Conservation (phyloP, 441 rosid species). For the Gossypium laxum region DNA sequence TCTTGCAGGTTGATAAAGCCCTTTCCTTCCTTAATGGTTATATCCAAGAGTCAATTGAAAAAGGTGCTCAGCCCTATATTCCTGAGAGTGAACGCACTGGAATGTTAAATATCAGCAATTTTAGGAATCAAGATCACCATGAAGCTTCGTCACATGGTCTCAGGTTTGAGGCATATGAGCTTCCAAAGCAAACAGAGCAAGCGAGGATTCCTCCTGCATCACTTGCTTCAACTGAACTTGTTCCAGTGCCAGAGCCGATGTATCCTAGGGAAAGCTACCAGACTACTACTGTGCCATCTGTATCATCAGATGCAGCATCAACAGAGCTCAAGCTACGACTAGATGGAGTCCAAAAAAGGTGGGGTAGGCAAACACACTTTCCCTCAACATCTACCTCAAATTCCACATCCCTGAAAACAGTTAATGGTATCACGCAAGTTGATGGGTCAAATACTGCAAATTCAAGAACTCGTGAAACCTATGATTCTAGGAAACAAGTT, state of each 20-base stretch:
- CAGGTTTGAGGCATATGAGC: slow-evolving; percentile 89
- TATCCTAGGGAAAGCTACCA: slow-evolving; percentile 50
- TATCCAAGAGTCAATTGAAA: slow-evolving; percentile 59
- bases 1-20: slow-evolving; percentile 64
- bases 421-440: slow-evolving; percentile 34
- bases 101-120: slow-evolving; percentile 33
- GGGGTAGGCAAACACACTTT: slow-evolving; percentile 74
- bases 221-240: slow-evolving; percentile 50
- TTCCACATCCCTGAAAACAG: slow-evolving; percentile 40
- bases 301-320: slow-evolving; percentile 48
- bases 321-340: slow-evolving; percentile 71
- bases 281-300: slow-evolving; percentile 31
- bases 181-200: slow-evolving; percentile 53
- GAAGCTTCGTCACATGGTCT: slow-evolving; percentile 65
- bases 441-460: slow-evolving; percentile 34
- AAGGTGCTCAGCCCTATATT: slow-evolving; percentile 77
- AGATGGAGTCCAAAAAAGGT: slow-evolving; percentile 90
- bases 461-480: slow-evolving; percentile 35
- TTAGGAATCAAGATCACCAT: slow-evolving; percentile 48
- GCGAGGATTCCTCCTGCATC: slow-evolving; percentile 37
- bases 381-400: slow-evolving; percentile 34
- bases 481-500: slow-evolving; percentile 52
- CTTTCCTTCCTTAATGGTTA: slow-evolving; percentile 67
- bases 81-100: slow-evolving; percentile 67
- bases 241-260: slow-evolving; percentile 63